Conservation (phyloP, 78 protist genomes). For the Dictyostelium brefeldianum region DNA sequence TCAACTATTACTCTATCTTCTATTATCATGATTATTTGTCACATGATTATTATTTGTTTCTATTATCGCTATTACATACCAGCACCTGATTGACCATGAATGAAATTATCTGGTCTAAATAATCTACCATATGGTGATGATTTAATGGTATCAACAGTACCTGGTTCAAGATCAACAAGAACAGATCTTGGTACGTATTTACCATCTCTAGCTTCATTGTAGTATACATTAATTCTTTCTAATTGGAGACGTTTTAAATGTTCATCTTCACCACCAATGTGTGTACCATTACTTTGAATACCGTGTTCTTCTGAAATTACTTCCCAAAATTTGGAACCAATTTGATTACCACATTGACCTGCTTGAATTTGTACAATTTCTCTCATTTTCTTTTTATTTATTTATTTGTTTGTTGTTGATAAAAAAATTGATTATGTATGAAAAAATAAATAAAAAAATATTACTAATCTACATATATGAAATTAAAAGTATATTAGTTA, state of each 20-base stretch:
- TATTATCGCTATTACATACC: constrained; percentile 22
- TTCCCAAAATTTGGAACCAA: constrained; percentile 94
- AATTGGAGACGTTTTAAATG: constrained; percentile 96
- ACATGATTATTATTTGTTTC: constrained; percentile 83
- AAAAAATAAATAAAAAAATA: neutral
- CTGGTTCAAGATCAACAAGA: constrained; percentile 99
- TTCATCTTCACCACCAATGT: constrained; percentile 93
- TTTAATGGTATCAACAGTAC: constrained; percentile 97
- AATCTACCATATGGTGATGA: constrained; percentile 95
- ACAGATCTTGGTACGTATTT: constrained; percentile 99
- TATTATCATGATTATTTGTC: neutral
- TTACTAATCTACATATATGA: neutral
- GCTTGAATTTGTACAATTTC: constrained; percentile 98
- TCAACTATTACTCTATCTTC: neutral
- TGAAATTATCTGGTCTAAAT: constrained; percentile 98
- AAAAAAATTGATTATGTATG: neutral
- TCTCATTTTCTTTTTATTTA: constrained; percentile 88
- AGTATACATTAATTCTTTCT: constrained; percentile 98
- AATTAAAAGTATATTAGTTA: neutral
- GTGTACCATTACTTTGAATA: constrained; percentile 96
- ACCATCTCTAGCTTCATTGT: constrained; percentile 97
- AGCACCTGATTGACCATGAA: constrained; percentile 96
- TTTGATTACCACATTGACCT: constrained; percentile 99
- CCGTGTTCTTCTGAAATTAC: constrained; percentile 98
- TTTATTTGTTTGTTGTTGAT: neutral